phyloP scores from a whole-genome alignment of 2,329 filamentous ascomycete genomes.

The Talaromyces sp. region DNA sequence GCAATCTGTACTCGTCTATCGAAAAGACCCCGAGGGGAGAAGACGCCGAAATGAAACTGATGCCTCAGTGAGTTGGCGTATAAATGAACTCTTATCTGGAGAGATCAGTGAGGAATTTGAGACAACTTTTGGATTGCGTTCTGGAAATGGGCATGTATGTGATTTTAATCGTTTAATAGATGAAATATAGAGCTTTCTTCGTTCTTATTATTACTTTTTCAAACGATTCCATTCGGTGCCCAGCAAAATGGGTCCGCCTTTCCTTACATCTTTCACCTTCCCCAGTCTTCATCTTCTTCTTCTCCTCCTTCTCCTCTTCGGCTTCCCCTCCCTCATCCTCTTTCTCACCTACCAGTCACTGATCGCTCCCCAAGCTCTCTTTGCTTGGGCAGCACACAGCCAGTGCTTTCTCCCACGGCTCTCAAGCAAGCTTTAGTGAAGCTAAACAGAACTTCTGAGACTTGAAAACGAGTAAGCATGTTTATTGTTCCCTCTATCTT shows the following conservation, averaged over 20 bases:
- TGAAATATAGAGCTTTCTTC: no score
- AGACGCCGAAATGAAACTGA: background rate
- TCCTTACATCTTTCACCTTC: no score
- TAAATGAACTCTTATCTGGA: background rate
- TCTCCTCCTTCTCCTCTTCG: background rate
- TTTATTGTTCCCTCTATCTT: background rate
- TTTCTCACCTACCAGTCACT: background rate
- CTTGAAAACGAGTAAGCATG: background rate
- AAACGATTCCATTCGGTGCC: background rate
- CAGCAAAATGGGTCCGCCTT: background rate
- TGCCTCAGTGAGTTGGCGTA: background rate
- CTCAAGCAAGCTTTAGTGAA: background rate
- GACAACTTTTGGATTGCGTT: background rate
- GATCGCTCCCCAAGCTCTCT: background rate
- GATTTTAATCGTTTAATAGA: no score
- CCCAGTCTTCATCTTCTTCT: no score
- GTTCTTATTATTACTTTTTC: no score
- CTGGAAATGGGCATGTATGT: background rate
- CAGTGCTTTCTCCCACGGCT: background rate
- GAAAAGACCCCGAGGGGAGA: background rate
- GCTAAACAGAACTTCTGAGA: background rate
- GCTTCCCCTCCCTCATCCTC: background rate
- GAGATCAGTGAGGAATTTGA: background rate
- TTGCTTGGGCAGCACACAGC: background rate
- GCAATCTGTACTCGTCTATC: background rate